Percentiles rank a stretch among this genome's conserved stretches.
Evolutionary conservation across 2,329 filamentous ascomycete species (phyloP).

Genomic region (Neonectria coccinea): DNA sequence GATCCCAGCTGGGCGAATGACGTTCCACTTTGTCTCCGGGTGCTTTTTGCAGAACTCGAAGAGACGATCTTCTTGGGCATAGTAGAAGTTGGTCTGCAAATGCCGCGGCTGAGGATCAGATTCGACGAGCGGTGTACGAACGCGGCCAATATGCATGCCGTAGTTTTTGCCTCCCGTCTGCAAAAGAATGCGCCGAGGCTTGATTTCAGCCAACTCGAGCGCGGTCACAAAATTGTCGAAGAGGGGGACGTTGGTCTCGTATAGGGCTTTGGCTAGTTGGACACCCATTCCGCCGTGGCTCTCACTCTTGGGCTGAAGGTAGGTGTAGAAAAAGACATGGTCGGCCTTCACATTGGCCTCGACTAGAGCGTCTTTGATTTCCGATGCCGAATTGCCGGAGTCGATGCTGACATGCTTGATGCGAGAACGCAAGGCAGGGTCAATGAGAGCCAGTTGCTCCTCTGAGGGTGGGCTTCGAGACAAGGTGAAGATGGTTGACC

Average conservation of each 20-base stretch:
- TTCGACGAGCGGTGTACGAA: slow-evolving; percentile 15
- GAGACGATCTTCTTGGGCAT: slow-evolving; percentile 10
- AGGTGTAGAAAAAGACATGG: slow-evolving; percentile 22
- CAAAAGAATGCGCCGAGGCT: slow-evolving; percentile 11
- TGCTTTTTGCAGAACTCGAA: slow-evolving; percentile 1
- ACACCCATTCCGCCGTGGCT: neutral
- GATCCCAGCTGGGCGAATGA: slow-evolving; percentile 5
- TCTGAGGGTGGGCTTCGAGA: slow-evolving; percentile 5
- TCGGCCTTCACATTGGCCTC: neutral
- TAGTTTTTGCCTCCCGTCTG: slow-evolving; percentile 26
- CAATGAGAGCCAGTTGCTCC: neutral
- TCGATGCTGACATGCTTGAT: no score
- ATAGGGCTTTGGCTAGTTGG: no score
- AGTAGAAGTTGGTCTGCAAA: slow-evolving; percentile 18
- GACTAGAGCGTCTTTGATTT: no score
- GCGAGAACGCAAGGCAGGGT: no score
- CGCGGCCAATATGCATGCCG: slow-evolving; percentile 21
- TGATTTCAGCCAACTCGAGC: neutral
- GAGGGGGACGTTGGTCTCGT: slow-evolving; percentile 7
- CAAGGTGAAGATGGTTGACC: slow-evolving; percentile 5
- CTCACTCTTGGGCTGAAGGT: slow-evolving; percentile 1
- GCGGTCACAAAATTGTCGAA: slow-evolving; percentile 8
- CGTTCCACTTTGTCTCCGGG: slow-evolving; percentile 8
- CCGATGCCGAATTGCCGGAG: no score
- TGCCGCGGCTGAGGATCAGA: slow-evolving; percentile 17